These are phyloP conservation scores for Rhodotorula paludigena DNA, from an alignment of 768 basidiomycete species.

Conservation along the genomic window DNA sequence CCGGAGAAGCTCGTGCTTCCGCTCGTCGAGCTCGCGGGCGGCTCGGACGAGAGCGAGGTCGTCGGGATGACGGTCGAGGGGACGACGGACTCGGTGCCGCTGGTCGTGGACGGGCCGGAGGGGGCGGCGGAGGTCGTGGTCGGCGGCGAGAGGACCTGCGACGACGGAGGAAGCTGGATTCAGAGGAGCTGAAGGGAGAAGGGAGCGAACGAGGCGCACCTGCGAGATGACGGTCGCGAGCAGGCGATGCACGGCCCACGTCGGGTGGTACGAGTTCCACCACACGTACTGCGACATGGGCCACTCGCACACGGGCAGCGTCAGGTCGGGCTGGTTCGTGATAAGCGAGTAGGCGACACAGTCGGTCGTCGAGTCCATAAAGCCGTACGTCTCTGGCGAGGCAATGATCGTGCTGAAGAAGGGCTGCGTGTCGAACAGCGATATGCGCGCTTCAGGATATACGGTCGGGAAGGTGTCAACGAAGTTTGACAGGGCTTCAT, in stretches of 20 bases:
- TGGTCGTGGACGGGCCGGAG: no score
- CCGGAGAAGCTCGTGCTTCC: no score
- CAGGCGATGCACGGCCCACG: conserved; percentile 8
- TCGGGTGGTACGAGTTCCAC: conserved; percentile 18
- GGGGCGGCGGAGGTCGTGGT: neutral
- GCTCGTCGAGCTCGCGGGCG: no score
- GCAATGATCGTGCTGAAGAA: conserved; percentile 21
- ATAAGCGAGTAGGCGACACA: neutral
- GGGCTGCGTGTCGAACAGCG: conserved; percentile 22
- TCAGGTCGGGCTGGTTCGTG: neutral
- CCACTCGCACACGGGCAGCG: neutral
- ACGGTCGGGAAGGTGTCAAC: neutral
- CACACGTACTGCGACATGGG: conserved; percentile 10
- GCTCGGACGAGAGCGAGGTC: no score
- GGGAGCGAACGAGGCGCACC: neutral
- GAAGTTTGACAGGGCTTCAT: neutral
- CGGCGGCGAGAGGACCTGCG: neutral
- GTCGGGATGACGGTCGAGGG: no score
- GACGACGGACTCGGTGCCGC: no score
- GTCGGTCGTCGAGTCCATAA: neutral
- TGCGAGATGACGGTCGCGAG: conserved; percentile 1
- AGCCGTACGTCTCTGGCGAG: neutral
- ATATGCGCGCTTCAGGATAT: neutral
- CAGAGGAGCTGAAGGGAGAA: neutral
- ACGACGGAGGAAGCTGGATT: no score